These are phyloP conservation scores for Pichia eremophila DNA, from an alignment of 805 yeast genomes.

Conservation along the genomic window DNA sequence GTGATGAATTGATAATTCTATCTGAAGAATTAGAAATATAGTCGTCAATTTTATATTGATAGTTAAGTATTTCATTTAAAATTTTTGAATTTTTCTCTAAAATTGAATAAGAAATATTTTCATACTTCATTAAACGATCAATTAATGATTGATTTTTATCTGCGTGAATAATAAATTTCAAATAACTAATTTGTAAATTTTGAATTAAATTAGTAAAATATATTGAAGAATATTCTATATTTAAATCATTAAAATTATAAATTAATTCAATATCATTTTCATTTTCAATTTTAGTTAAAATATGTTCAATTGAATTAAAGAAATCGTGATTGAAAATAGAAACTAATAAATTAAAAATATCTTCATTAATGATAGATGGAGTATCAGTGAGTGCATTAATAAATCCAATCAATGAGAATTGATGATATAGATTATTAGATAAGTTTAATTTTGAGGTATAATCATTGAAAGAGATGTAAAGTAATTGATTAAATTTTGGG, in stretches of 20 bases:
- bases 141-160: conserved; percentile 7
- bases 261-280: conserved; percentile 17
- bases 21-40: conserved; percentile 18
- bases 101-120: conserved; percentile 6
- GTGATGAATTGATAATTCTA: conserved; percentile 17
- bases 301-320: conserved; percentile 15
- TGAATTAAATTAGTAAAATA: conserved; percentile 21
- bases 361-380: conserved; percentile 16
- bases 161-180: conserved; percentile 14
- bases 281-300: conserved; percentile 10
- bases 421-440: conserved; percentile 4
- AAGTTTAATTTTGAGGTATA: conserved; percentile 7
- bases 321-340: conserved; percentile 23
- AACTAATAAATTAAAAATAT: conserved; percentile 13
- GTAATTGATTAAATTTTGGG: conserved; percentile 10
- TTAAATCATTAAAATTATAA: conserved; percentile 24
- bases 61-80: conserved; percentile 12
- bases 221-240: conserved; percentile 22
- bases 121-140: conserved; percentile 11
- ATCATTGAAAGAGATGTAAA: conserved; percentile 4
- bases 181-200: conserved; percentile 17
- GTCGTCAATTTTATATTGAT: conserved; percentile 13
- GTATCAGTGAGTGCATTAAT: conserved; percentile 20
- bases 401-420: conserved; percentile 25
- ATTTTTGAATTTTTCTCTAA: conserved; percentile 7